Evolutionary conservation across 371 early-diverging fungal species (phyloP).

Genomic region (Batkoa obscura): DNA sequence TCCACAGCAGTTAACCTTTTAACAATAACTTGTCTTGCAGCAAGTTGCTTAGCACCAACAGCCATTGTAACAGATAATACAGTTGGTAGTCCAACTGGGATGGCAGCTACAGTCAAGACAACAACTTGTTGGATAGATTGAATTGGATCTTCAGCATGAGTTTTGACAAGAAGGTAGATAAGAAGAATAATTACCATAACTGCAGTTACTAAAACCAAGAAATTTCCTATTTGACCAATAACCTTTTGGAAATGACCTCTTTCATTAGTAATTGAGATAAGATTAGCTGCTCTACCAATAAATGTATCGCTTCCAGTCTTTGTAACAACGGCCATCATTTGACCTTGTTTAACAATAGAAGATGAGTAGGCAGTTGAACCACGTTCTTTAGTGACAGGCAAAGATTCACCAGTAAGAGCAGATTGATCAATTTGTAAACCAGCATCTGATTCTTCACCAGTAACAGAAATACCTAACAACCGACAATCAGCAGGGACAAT

Average conservation of each 20-base stretch:
- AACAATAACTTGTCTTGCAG: conserved; percentile 83
- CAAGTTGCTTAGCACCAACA: conserved; percentile 80
- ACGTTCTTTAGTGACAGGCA: conserved; percentile 65
- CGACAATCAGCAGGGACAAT: conserved; percentile 85
- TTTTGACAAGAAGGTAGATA: conserved; percentile 38
- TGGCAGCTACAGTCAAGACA: conserved; percentile 87
- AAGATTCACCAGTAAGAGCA: conserved; percentile 85
- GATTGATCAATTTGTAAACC: conserved; percentile 84
- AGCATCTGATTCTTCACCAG: conserved; percentile 54
- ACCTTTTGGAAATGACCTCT: conserved; percentile 80
- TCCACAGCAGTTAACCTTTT: conserved; percentile 89
- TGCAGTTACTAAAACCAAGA: conserved; percentile 61
- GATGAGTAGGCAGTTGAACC: conserved; percentile 67
- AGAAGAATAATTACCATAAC: conserved; percentile 68
- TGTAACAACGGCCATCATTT: conserved; percentile 63
- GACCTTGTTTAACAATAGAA: conserved; percentile 68
- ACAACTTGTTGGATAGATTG: conserved; percentile 60
- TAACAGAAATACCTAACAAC: conserved; percentile 64
- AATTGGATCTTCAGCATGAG: conserved; percentile 12
- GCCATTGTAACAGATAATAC: conserved; percentile 95
- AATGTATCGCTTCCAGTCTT: conserved; percentile 71
- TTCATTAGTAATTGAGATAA: conserved; percentile 67
- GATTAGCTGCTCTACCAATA: conserved; percentile 73
- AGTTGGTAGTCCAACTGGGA: conserved; percentile 92
- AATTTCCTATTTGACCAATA: conserved; percentile 80